Evolutionary conservation across 495 filamentous ascomycete species (phyloP).

Genomic region (Bombardia bombarda): DNA sequence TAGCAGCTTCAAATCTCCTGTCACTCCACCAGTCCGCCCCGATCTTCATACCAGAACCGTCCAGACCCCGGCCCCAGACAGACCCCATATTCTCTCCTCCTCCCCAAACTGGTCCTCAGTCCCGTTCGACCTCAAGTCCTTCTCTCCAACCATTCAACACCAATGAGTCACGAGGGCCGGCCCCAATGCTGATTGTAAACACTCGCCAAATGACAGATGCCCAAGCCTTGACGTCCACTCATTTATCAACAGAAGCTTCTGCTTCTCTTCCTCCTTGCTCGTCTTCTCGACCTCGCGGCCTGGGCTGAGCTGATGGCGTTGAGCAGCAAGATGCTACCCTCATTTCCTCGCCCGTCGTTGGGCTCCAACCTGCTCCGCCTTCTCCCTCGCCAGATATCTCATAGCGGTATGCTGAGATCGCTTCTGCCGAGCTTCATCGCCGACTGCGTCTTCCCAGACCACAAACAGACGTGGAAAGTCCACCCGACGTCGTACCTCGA

Average conservation of each 20-base stretch:
- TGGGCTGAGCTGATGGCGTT: slow-evolving; percentile 1
- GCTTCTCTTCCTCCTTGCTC: background rate
- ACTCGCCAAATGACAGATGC: background rate
- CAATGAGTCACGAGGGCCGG: too few species aligned
- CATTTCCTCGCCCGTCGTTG: background rate
- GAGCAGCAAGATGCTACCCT: slow-evolving; percentile 3
- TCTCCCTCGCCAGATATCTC: background rate
- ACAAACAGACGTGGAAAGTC: slow-evolving; percentile 15
- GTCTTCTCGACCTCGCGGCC: background rate
- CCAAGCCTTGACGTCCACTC: background rate
- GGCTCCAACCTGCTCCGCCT: background rate
- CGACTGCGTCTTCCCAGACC: slow-evolving; percentile 23
- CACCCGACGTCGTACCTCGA: slow-evolving; percentile 46
- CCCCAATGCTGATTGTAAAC: background rate
- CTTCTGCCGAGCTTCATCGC: slow-evolving; percentile 27
- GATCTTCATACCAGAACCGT: too few species aligned
- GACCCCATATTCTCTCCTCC: too few species aligned
- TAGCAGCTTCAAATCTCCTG: too few species aligned
- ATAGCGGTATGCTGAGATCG: slow-evolving; percentile 12
- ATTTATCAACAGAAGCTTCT: background rate
- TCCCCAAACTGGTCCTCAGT: too few species aligned
- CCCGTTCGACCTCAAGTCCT: too few species aligned
- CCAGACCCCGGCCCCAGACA: too few species aligned
- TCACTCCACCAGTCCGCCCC: too few species aligned
- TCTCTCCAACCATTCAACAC: too few species aligned